Evolutionary conservation across 805 yeast species (phyloP), one percentile per base, ranked within the genome.

Genomic region (Vanderwaltozyma tropicalis): DNA sequence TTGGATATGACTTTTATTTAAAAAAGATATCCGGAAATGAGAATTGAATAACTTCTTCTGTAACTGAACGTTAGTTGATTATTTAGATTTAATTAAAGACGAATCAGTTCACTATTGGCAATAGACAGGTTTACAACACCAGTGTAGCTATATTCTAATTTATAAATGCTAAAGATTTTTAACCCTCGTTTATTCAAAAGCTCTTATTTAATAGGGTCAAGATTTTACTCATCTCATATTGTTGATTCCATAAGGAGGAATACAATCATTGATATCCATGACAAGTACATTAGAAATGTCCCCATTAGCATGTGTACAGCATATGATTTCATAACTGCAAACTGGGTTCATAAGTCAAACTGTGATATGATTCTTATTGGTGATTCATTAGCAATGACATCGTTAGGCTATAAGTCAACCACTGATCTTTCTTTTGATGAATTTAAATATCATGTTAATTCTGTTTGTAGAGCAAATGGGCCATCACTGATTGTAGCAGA

Each of bases 381-480:
- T 3, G 98, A 89, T 58, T 88, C 96, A 0, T 62, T 92, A 19
- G 86, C 96, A 0, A 89, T 87, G 96, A 88, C 84, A 1, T 71
- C 94, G 0, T 67, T 85, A 44, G 98, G 98, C 0, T 79, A 80
- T 52, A 68, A 67, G 2, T 77, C 81, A 30, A 80, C 97, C 0
- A 76, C 80, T 42, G 82, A 82, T 49, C 61, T 92, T 20, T 69
- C 78, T 2, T 72, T 86, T 36, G 88, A 85, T 10, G 89, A 92
- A 56, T 84, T 86, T 63, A 57, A 80, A 22, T 81, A 76, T 53
- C 85, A 84, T 48, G 78, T 81, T 28, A 67, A 71, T 37, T 80
- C 96, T 0, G 94, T 87, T 1, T 57, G 76, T 12, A 65, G 96
- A 22, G 95, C 92, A 0, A 71, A 75, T 25, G 57, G 68, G 2